Percentiles rank a stretch among this genome's conserved stretches.
Evolutionary conservation across 2,329 filamentous ascomycete genomes (phyloP).

Genomic region (Arthrobotrys musiformis): DNA sequence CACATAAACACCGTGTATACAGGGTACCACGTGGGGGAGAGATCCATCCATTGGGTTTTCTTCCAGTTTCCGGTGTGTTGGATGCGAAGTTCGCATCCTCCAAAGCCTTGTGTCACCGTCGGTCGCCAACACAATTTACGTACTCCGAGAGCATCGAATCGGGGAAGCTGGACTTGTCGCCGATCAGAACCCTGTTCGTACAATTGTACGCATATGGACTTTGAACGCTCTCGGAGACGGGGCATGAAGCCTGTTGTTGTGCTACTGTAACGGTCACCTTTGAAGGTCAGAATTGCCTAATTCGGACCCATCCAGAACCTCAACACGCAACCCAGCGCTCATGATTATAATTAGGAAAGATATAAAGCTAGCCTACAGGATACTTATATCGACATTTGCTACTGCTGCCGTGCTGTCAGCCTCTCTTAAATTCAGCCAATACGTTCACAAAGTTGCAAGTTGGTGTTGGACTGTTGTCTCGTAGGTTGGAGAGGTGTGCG

Average conservation of each 20-base stretch:
- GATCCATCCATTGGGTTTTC: not conserved
- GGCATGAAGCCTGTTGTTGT: not conserved
- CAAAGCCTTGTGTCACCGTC: not conserved
- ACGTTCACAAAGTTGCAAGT: too few species aligned
- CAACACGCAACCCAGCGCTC: too few species aligned
- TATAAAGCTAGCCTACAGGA: too few species aligned
- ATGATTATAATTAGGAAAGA: too few species aligned
- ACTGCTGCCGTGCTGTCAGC: too few species aligned
- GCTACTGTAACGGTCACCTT: not conserved
- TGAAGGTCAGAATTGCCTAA: not conserved
- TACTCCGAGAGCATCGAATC: too few species aligned
- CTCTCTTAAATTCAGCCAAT: too few species aligned
- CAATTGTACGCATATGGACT: not conserved
- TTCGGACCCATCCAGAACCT: not conserved
- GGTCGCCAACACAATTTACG: not conserved
- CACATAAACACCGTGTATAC: not conserved
- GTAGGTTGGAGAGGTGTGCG: too few species aligned
- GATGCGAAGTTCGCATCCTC: not conserved
- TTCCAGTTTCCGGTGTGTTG: not conserved
- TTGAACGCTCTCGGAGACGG: not conserved
- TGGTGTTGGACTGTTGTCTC: too few species aligned
- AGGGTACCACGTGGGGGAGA: not conserved
- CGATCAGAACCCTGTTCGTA: not conserved
- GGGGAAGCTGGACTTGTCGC: not conserved
- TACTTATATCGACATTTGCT: too few species aligned